Evolutionary conservation across 2,329 filamentous ascomycete genomes (phyloP).

Genomic region (Atkinsonella hypoxylon): DNA sequence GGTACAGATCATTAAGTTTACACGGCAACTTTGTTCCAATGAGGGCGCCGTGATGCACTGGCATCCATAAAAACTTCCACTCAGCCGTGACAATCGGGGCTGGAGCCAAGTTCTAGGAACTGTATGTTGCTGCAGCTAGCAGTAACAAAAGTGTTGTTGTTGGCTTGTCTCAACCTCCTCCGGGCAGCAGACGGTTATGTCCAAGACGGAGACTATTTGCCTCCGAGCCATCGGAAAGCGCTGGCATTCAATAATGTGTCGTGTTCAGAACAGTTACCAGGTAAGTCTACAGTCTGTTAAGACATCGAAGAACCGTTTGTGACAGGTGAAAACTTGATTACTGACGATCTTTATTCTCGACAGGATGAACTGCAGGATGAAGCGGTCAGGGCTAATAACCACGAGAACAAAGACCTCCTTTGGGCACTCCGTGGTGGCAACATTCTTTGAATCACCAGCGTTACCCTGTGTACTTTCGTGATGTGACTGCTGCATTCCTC

Average conservation of each 20-base stretch:
- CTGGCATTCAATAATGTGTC: conserved; percentile 25
- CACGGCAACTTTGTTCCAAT: conserved; percentile 13
- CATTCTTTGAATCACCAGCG: conserved; percentile 30
- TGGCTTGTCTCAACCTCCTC: conserved; percentile 17
- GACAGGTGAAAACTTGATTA: background rate
- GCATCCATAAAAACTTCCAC: background rate
- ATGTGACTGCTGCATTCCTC: conserved; percentile 19
- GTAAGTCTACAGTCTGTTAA: conserved; percentile 11
- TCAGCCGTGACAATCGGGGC: conserved; percentile 19
- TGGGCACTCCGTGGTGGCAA: conserved; percentile 34
- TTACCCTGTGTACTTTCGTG: conserved; percentile 26
- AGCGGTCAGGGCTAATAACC: conserved; percentile 26
- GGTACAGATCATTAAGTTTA: conserved; percentile 17
- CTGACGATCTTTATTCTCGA: background rate
- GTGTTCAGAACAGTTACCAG: conserved; percentile 20
- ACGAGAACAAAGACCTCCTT: conserved; percentile 32
- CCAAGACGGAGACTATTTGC: conserved; percentile 22
- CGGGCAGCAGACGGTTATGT: conserved; percentile 19
- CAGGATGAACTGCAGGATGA: conserved; percentile 10
- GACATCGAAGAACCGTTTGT: background rate
- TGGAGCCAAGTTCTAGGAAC: conserved; percentile 14
- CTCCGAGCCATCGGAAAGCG: conserved; percentile 18
- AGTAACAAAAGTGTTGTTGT: conserved; percentile 15
- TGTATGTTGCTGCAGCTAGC: conserved; percentile 13
- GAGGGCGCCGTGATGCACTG: background rate